Conservation (phyloP, 2,329 filamentous ascomycete species). For the Lasiodiplodia theobromae region DNA sequence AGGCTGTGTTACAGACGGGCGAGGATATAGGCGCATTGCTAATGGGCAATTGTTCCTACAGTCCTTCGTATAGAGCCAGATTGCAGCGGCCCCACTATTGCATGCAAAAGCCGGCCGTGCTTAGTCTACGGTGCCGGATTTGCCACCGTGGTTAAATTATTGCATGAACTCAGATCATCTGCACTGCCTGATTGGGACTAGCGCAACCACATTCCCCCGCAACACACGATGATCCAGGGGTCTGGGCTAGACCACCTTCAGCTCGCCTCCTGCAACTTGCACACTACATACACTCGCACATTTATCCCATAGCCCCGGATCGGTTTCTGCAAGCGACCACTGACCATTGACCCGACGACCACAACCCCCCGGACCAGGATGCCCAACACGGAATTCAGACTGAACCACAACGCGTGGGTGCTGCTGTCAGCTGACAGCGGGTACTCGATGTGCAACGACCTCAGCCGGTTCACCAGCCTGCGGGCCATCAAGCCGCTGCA, state of each 20-base stretch:
- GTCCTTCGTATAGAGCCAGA: neutral
- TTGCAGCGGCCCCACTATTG: neutral
- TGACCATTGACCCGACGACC: neutral
- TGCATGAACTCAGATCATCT: neutral
- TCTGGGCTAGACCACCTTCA: neutral
- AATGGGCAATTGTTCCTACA: neutral
- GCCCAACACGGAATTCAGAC: slow-evolving; percentile 12
- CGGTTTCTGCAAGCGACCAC: neutral
- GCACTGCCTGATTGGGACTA: neutral
- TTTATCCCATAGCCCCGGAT: neutral
- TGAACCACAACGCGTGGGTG: slow-evolving; percentile 23
- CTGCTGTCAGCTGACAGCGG: slow-evolving; percentile 21
- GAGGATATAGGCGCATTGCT: neutral
- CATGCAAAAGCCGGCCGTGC: neutral
- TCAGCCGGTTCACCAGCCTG: slow-evolving; percentile 20
- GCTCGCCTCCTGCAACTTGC: slow-evolving; percentile 2
- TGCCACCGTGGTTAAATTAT: slow-evolving; percentile 1
- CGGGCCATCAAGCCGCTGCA: slow-evolving; percentile 23
- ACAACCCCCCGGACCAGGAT: neutral
- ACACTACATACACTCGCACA: neutral
- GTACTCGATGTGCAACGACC: slow-evolving; percentile 27
- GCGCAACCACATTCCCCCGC: neutral
- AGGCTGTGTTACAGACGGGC: neutral
- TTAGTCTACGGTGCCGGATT: neutral
- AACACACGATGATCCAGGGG: slow-evolving; percentile 9